Conservation (phyloP, 2,329 filamentous ascomycete species). For the Penicillium palitans region DNA sequence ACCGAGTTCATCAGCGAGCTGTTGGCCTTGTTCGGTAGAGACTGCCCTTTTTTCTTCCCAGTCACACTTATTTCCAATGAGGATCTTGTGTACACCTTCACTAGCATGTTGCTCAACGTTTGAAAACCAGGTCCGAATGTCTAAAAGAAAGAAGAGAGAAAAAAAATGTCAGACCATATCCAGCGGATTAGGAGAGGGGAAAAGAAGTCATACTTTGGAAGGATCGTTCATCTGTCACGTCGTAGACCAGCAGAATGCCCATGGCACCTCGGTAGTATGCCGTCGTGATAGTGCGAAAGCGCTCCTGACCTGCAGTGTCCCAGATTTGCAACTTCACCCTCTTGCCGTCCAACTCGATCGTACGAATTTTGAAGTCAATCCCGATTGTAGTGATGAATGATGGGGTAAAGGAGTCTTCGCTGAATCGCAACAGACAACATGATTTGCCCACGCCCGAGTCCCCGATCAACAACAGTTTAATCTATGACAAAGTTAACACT, state of each 20-base stretch:
- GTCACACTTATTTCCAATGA: slow-evolving; percentile 99
- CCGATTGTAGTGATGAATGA: slow-evolving; percentile 99
- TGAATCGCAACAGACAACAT: slow-evolving; percentile 94
- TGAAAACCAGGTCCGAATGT: slow-evolving; percentile 99
- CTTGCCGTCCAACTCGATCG: slow-evolving; percentile 98
- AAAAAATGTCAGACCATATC: background rate
- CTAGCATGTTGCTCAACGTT: slow-evolving; percentile 98
- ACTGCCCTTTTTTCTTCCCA: slow-evolving; percentile 99
- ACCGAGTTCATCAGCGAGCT: slow-evolving; percentile 89
- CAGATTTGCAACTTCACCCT: slow-evolving; percentile 99
- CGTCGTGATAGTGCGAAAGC: slow-evolving; percentile 97
- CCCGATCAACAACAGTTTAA: slow-evolving; percentile 94
- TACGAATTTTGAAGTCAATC: slow-evolving; percentile 99
- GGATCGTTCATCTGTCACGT: slow-evolving; percentile 93
- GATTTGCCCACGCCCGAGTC: slow-evolving; percentile 97
- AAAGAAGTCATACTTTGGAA: slow-evolving; percentile 76
- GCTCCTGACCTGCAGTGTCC: slow-evolving; percentile 97
- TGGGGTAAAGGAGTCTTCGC: slow-evolving; percentile 94
- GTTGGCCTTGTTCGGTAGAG: slow-evolving; percentile 88
- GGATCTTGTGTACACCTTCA: slow-evolving; percentile 98
- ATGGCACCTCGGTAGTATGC: slow-evolving; percentile 98
- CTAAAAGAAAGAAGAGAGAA: slow-evolving; percentile 48
- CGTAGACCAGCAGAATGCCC: slow-evolving; percentile 96
- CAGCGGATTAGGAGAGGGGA: background rate
- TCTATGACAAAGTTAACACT: slow-evolving; percentile 54